These are phyloP conservation scores for Penicillium sp. DNA, from an alignment of 2,329 filamentous ascomycete species.

Conservation along the genomic window DNA sequence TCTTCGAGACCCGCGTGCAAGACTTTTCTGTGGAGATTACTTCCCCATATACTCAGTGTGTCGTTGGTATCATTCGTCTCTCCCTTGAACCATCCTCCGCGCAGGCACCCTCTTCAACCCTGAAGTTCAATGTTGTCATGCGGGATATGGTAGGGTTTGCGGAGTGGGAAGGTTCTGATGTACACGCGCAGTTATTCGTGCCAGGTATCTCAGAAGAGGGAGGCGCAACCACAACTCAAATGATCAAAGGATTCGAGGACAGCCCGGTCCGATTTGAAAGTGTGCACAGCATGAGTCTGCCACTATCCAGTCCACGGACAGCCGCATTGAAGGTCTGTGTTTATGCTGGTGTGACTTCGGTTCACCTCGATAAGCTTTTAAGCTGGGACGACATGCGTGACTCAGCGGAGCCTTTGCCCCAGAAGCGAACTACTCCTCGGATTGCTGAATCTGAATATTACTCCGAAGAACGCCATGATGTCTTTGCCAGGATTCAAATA, in stretches of 20 bases:
- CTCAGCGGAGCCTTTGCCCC: constrained; percentile 55
- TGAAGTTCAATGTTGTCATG: constrained; percentile 99
- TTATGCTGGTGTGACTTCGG: constrained; percentile 84
- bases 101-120: constrained; percentile 81
- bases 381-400: constrained; percentile 99
- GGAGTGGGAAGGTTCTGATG: constrained; percentile 90
- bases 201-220: constrained; percentile 86
- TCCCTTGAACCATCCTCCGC: constrained; percentile 92
- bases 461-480: constrained; percentile 88
- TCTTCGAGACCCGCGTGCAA: constrained; percentile 92
- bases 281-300: constrained; percentile 95
- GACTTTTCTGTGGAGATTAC: constrained; percentile 89
- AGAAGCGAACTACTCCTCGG: constrained; percentile 62
- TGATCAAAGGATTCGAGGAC: constrained; percentile 92
- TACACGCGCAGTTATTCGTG: constrained; percentile 95
- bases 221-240: constrained; percentile 90
- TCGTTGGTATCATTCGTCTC: constrained; percentile 84
- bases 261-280: constrained; percentile 91
- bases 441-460: constrained; percentile 91
- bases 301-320: constrained; percentile 71
- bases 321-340: constrained; percentile 81
- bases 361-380: constrained; percentile 94
- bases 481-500: constrained; percentile 84
- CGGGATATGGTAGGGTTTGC: constrained; percentile 92
- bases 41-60: constrained; percentile 87